These are phyloP conservation scores for Eimeria necatrix DNA, from an alignment of 169 alveolate species.

Conservation along the genomic window DNA sequence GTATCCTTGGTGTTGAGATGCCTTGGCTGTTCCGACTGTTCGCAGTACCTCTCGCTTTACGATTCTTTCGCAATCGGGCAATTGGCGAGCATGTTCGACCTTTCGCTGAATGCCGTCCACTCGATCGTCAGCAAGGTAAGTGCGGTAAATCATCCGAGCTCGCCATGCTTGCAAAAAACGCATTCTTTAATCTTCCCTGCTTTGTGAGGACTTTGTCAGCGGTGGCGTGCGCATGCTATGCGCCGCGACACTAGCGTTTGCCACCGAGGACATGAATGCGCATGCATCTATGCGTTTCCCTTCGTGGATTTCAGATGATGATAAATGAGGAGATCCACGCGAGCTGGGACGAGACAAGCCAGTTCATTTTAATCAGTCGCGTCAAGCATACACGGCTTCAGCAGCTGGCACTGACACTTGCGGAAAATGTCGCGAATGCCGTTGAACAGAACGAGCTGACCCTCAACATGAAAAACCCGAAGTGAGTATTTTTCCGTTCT, in stretches of 20 bases:
- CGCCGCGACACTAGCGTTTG: not conserved
- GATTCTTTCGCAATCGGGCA: constrained; percentile 93
- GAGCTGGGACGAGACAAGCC: constrained; percentile 94
- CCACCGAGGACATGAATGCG: not conserved
- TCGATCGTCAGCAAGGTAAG: constrained; percentile 91
- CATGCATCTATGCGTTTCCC: not conserved
- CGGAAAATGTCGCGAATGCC: constrained; percentile 91
- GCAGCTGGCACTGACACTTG: constrained; percentile 88
- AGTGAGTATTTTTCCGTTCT: constrained; percentile 78
- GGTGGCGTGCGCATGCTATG: no score
- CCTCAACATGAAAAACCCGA: constrained; percentile 92
- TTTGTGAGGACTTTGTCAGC: no score
- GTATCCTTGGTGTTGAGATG: not conserved
- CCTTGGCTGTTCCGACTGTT: not conserved
- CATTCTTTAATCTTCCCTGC: no score
- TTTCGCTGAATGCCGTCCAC: constrained; percentile 89
- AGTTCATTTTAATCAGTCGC: constrained; percentile 92
- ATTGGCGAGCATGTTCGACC: constrained; percentile 91
- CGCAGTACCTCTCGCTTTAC: constrained; percentile 88
- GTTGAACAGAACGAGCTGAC: constrained; percentile 93
- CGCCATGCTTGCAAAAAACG: no score
- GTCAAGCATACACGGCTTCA: constrained; percentile 94
- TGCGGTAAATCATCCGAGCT: no score
- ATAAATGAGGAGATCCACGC: constrained; percentile 93
- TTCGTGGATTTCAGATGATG: constrained; percentile 87